Evolutionary conservation across 75 land plant genomes (phyloP).

Genomic region (Azolla pinnata): DNA sequence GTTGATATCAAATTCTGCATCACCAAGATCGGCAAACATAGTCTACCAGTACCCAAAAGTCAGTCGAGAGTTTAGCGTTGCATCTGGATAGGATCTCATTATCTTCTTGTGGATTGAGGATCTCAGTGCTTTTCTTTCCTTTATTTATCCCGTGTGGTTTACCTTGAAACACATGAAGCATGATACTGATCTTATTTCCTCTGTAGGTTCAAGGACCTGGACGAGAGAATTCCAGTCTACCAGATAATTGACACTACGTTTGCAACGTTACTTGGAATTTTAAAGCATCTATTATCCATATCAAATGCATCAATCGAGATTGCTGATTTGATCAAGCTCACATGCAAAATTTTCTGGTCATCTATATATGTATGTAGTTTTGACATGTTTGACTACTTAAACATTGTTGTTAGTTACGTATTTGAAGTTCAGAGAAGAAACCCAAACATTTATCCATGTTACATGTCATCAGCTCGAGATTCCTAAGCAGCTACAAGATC

Average conservation of each 20-base stretch:
- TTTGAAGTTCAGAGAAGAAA: too few species aligned
- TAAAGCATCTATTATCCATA: constrained; percentile 65
- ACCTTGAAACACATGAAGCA: neutral
- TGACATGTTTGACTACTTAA: too few species aligned
- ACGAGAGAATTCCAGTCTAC: constrained; percentile 72
- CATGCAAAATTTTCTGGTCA: constrained; percentile 99
- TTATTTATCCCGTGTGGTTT: neutral
- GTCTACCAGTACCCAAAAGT: neutral
- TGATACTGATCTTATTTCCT: neutral
- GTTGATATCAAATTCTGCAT: neutral
- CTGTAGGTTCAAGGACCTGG: constrained; percentile 87
- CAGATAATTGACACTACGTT: constrained; percentile 81
- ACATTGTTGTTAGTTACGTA: too few species aligned
- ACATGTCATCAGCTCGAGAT: constrained; percentile 94
- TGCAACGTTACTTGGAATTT: constrained; percentile 66
- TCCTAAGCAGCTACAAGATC: constrained; percentile 79
- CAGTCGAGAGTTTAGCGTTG: neutral
- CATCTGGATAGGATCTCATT: neutral
- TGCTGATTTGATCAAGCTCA: constrained; percentile 88
- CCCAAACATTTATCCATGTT: too few species aligned
- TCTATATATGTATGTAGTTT: constrained; percentile 75
- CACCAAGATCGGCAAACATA: neutral
- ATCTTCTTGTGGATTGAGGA: neutral
- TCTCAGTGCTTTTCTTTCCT: neutral
- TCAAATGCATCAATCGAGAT: constrained; percentile 70